Conservation (phyloP, 805 yeast species). For the Candida ponderosae region DNA sequence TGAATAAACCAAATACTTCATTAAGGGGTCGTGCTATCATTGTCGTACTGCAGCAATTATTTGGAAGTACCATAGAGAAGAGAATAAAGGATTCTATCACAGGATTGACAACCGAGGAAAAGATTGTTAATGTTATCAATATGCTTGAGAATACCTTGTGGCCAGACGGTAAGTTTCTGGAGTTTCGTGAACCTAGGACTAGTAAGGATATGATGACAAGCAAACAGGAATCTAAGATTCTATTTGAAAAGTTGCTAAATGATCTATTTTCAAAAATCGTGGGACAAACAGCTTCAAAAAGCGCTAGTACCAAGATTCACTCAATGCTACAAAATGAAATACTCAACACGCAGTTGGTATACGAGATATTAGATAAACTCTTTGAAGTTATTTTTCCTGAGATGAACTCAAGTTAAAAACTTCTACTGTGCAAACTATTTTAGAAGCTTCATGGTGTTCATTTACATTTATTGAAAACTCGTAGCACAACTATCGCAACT, state of each 20-base stretch:
- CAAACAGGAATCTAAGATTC: slow-evolving; percentile 47
- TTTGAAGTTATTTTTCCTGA: slow-evolving; percentile 31
- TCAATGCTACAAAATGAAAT: slow-evolving; percentile 67
- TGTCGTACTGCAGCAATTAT: slow-evolving; percentile 72
- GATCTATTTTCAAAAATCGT: slow-evolving; percentile 69
- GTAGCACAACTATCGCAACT: not conserved
- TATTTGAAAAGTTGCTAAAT: slow-evolving; percentile 48
- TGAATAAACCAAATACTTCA: slow-evolving; percentile 64
- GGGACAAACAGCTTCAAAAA: slow-evolving; percentile 55
- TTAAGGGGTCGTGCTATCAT: slow-evolving; percentile 78
- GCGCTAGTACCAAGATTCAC: slow-evolving; percentile 55
- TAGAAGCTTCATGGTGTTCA: not conserved
- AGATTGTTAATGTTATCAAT: slow-evolving; percentile 32
- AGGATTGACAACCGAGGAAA: slow-evolving; percentile 33
- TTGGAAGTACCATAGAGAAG: slow-evolving; percentile 84
- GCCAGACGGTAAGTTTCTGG: slow-evolving; percentile 49
- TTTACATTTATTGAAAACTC: not conserved
- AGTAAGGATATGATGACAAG: slow-evolving; percentile 43
- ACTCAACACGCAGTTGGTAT: slow-evolving; percentile 56
- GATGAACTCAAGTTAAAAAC: not conserved
- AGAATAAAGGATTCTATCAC: slow-evolving; percentile 31
- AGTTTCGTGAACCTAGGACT: slow-evolving; percentile 38
- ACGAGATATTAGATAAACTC: slow-evolving; percentile 50
- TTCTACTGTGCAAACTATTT: not conserved
- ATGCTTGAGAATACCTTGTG: slow-evolving; percentile 27